These are phyloP conservation scores for Anaeromyces robustus DNA, from an alignment of 192 early-diverging fungal species.

Conservation along the genomic window DNA sequence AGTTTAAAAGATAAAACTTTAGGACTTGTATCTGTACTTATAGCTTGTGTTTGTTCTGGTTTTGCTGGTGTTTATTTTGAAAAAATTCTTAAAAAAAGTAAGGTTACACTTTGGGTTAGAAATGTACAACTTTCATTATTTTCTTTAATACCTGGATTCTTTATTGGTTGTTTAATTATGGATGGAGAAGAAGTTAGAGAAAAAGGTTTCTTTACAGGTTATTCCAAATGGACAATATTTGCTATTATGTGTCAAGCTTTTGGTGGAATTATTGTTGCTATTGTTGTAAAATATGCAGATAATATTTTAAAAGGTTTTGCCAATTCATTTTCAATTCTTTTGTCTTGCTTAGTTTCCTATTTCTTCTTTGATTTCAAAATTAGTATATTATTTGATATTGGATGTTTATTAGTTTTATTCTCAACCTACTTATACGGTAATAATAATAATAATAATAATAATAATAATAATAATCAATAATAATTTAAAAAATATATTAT, in stretches of 20 bases:
- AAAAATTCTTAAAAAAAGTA: slow-evolving; percentile 82
- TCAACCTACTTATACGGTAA: too few relatives aligned
- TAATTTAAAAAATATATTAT: too few relatives aligned
- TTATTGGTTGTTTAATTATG: slow-evolving; percentile 55
- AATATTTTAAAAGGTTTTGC: slow-evolving; percentile 11
- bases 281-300: slow-evolving; percentile 61
- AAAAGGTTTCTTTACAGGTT: slow-evolving; percentile 84
- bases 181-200: slow-evolving; percentile 49
- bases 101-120: slow-evolving; percentile 73
- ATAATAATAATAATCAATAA: too few relatives aligned
- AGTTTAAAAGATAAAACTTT: slow-evolving; percentile 23
- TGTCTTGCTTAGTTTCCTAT: too few relatives aligned
- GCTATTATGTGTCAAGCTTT: slow-evolving; percentile 79
- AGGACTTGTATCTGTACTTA: slow-evolving; percentile 59
- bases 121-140: slow-evolving; percentile 87
- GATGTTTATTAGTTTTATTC: too few relatives aligned
- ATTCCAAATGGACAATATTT: slow-evolving; percentile 57
- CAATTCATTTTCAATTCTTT: too few relatives aligned
- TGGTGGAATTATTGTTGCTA: slow-evolving; percentile 84
- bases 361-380: too few relatives aligned
- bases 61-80: slow-evolving; percentile 97
- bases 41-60: slow-evolving; percentile 83
- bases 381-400: too few relatives aligned
- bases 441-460: too few relatives aligned
- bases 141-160: slow-evolving; percentile 57